A percentile compares a stretch with the other conserved stretches of the same genome.
Evolutionary conservation across 176 grass and related monocot species (phyloP).

Genomic region (Cymbopogon citratus): DNA sequence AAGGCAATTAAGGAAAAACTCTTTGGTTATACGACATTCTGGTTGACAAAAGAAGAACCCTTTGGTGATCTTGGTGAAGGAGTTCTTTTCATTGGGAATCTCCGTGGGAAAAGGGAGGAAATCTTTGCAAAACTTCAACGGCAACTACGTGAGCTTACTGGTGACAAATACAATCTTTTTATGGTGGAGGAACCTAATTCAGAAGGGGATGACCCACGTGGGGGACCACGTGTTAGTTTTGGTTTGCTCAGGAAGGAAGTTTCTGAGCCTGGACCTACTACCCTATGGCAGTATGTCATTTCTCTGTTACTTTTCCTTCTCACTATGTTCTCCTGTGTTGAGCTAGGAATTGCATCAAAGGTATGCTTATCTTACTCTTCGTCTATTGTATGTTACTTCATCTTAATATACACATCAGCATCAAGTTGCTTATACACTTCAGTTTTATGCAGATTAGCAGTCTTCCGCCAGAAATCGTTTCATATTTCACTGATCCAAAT

Average conservation of each 20-base stretch:
- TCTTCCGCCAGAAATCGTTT: constrained; percentile 90
- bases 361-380: constrained; percentile 36
- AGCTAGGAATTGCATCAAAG: constrained; percentile 97
- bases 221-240: constrained; percentile 88
- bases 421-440: constrained; percentile 25
- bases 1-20: constrained; percentile 92
- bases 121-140: constrained; percentile 79
- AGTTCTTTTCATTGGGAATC: constrained; percentile 87
- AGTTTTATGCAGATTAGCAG: constrained; percentile 67
- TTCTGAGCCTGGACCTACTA: constrained; percentile 90
- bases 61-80: constrained; percentile 98
- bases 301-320: constrained; percentile 85
- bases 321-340: constrained; percentile 83
- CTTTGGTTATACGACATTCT: constrained; percentile 98
- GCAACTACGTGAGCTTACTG: constrained; percentile 68
- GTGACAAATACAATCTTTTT: constrained; percentile 90
- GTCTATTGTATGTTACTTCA: constrained; percentile 23
- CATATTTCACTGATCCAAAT: constrained; percentile 98
- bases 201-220: constrained; percentile 85
- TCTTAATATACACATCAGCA: constrained; percentile 18
- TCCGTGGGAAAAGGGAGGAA: constrained; percentile 79
- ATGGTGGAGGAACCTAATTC: constrained; percentile 97
- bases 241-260: constrained; percentile 92
- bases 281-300: constrained; percentile 98
- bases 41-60: constrained; percentile 94